Evolutionary conservation across 768 basidiomycete species (phyloP).

Genomic region (Tylopilus vinaceipallidus): DNA sequence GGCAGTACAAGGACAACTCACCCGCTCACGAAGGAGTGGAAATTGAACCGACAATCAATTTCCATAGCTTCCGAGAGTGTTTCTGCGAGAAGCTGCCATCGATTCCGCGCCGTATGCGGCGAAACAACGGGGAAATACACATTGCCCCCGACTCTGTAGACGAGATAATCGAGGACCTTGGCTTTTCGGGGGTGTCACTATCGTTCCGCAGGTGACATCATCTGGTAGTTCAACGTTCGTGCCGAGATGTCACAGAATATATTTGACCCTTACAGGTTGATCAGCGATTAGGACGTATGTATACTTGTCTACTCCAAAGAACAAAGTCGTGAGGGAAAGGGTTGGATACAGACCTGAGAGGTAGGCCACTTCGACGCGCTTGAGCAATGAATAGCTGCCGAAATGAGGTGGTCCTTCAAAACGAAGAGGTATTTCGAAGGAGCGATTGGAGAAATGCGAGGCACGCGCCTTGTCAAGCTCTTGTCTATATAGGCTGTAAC

Average conservation of each 20-base stretch:
- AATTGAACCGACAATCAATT: not conserved
- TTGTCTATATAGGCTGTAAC: not conserved
- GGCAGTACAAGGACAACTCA: conserved; percentile 54
- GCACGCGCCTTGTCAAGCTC: conserved; percentile 38
- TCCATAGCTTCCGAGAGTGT: conserved; percentile 51
- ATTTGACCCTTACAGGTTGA: not conserved
- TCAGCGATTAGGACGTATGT: too few species aligned
- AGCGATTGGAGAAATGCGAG: conserved; percentile 49
- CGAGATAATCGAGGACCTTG: conserved; percentile 54
- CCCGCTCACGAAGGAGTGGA: conserved; percentile 61
- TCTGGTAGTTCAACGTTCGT: conserved; percentile 70
- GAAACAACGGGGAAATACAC: too few species aligned
- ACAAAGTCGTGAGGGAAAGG: conserved; percentile 46
- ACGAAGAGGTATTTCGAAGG: conserved; percentile 66
- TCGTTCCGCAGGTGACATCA: conserved; percentile 59
- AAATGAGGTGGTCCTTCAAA: conserved; percentile 70
- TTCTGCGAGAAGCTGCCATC: conserved; percentile 41
- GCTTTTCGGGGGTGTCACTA: conserved; percentile 53
- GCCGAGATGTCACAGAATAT: not conserved
- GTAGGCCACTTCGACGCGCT: conserved; percentile 51
- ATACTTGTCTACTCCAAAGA: conserved; percentile 47
- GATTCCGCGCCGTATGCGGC: too few species aligned
- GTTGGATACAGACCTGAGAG: conserved; percentile 49
- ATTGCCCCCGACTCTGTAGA: conserved; percentile 64
- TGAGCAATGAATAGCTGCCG: conserved; percentile 61